Percentiles rank a stretch among this genome's conserved stretches.
Evolutionary conservation across 2,329 filamentous ascomycete genomes (phyloP).

Genomic region (Alternaria gansuensis): DNA sequence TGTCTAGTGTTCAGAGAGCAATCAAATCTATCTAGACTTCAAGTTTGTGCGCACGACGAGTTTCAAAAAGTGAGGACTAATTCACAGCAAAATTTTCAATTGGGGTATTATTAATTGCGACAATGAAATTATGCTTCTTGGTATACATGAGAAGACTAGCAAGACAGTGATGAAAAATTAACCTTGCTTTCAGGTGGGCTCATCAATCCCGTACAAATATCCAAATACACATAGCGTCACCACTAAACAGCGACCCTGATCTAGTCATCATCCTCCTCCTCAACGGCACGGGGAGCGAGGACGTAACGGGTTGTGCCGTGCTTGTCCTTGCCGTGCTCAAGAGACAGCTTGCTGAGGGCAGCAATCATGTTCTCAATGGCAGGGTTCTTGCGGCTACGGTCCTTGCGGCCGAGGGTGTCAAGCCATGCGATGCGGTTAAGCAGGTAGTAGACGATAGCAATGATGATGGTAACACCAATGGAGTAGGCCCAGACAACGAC

Average conservation of each 20-base stretch:
- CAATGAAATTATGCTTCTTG: conserved; percentile 44
- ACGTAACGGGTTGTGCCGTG: conserved; percentile 57
- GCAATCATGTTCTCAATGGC: conserved; percentile 72
- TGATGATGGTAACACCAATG: conserved; percentile 71
- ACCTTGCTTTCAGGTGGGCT: conserved; percentile 37
- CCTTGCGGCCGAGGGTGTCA: conserved; percentile 70
- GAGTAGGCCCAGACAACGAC: conserved; percentile 72
- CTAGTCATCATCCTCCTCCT: conserved; percentile 60
- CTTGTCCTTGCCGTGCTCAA: conserved; percentile 66
- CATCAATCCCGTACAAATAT: conserved; percentile 39
- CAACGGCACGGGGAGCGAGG: conserved; percentile 57
- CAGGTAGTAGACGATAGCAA: conserved; percentile 71
- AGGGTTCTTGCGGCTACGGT: conserved; percentile 68
- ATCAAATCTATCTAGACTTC: too few species aligned
- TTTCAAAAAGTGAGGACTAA: not conserved
- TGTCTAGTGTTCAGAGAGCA: too few species aligned
- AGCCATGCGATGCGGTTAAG: conserved; percentile 68
- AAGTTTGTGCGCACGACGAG: too few species aligned
- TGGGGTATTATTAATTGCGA: conserved; percentile 34
- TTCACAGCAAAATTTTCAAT: conserved; percentile 3
- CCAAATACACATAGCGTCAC: conserved; percentile 40
- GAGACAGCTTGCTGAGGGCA: conserved; percentile 69
- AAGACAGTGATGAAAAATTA: conserved; percentile 43
- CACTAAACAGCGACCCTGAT: conserved; percentile 31
- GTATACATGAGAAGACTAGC: conserved; percentile 43